Percentiles rank a stretch among this genome's conserved stretches.
Evolutionary conservation across 768 basidiomycete species (phyloP).

Genomic region (Suillus subaureus): DNA sequence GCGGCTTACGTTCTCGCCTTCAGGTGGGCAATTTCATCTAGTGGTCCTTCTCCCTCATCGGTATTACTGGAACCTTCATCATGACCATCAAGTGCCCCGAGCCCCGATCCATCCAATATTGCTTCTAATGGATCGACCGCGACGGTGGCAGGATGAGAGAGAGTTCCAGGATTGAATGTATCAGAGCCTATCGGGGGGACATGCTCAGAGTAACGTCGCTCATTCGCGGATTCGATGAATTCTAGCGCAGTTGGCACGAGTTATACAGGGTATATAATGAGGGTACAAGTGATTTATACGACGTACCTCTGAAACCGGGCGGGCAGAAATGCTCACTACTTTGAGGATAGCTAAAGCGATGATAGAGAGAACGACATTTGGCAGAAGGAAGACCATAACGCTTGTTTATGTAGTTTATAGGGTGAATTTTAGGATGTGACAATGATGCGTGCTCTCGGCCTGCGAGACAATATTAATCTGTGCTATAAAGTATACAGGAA

Average conservation of each 20-base stretch:
- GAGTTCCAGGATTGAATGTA: slow-evolving; percentile 14
- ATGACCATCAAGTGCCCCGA: neutral
- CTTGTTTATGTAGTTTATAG: neutral
- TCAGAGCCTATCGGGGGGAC: slow-evolving; percentile 12
- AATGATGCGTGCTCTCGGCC: neutral
- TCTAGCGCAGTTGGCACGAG: neutral
- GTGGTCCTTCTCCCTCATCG: neutral
- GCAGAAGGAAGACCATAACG: neutral
- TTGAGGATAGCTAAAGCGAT: neutral
- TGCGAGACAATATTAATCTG: neutral
- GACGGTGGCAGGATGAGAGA: slow-evolving; percentile 13
- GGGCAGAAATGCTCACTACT: neutral
- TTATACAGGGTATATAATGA: neutral
- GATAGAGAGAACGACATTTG: neutral
- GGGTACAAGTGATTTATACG: no score
- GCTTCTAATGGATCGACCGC: slow-evolving; percentile 7
- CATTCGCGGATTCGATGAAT: neutral
- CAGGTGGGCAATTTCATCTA: neutral
- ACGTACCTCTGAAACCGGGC: neutral
- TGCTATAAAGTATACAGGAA: neutral
- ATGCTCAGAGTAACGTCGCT: neutral
- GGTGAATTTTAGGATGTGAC: neutral
- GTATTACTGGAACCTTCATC: neutral
- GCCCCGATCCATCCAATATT: slow-evolving; percentile 4
- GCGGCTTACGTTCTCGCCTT: neutral